These are phyloP conservation scores for Cardamine chenopodiifolia DNA, from an alignment of 345 rosid species.

Conservation along the genomic window DNA sequence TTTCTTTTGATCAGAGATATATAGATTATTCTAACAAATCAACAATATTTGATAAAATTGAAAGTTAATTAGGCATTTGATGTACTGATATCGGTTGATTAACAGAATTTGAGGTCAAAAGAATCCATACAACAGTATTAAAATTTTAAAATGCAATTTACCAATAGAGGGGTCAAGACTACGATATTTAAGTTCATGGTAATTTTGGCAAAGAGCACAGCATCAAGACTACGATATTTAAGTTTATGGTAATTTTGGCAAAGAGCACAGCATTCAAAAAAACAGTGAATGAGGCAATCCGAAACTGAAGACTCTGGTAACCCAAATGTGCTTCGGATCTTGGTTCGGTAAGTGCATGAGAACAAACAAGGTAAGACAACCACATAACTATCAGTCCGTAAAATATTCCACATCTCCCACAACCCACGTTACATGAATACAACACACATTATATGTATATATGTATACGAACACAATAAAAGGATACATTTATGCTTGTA, in stretches of 20 bases:
- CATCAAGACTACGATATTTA: constrained; percentile 60
- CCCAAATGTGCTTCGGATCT: constrained; percentile 62
- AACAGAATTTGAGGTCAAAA: not conserved
- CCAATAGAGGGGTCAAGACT: constrained; percentile 72
- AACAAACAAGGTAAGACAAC: constrained; percentile 56
- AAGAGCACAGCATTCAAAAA: constrained; percentile 73
- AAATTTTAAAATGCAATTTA: not conserved
- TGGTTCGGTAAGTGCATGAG: constrained; percentile 67
- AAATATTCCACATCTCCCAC: constrained; percentile 53
- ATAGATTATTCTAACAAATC: not conserved
- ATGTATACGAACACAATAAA: not conserved
- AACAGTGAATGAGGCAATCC: constrained; percentile 61
- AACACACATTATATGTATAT: not conserved
- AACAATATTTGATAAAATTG: not conserved
- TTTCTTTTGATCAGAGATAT: not conserved
- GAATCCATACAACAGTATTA: not conserved
- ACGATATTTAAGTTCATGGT: constrained; percentile 66
- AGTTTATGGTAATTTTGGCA: constrained; percentile 82
- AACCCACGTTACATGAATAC: constrained; percentile 44
- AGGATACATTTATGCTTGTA: not conserved
- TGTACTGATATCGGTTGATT: not conserved
- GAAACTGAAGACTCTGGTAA: constrained; percentile 65
- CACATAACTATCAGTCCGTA: constrained; percentile 46
- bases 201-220: constrained; percentile 82
- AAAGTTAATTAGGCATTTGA: not conserved